Base-by-base conservation (phyloP, 2,329 filamentous ascomycete genomes). In the Venturia nashicola region DNA sequence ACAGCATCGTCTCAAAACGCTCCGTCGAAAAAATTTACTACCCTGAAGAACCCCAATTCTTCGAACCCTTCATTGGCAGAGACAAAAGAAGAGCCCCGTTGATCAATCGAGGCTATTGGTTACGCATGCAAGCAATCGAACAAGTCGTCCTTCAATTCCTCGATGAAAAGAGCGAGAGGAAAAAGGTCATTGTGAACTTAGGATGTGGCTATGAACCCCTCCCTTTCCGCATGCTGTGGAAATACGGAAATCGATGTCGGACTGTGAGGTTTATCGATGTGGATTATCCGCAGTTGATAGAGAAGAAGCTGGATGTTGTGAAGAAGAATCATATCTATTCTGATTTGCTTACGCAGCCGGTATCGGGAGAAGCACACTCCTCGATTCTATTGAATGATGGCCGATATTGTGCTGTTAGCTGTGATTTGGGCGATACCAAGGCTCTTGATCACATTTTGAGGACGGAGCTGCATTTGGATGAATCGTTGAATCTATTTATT, bases 1-100 rank as follows among this genome's bases (percentile, higher is more conserved):
- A 89, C 75, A 95, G 90, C 71, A 96, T 96, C 68, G 87, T 92
- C 18, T 96, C 91, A 16, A 97, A 97, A 73, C 81, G 91, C 68
- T 94, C 91, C 70, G 92, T 97, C n/a, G 91, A 96, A 72, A 87
- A 87, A 69, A 79, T 96, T 16, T 97, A 97, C 74, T 87, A 89
- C 71, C 81, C 87, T 18, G 70, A 84, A 66, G 86, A 95, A 70
- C 84, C 88, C 36, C 89, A 95, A 72, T 96, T 90, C 77, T 93
- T 94, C 69, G 87, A 89, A 59, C 87, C 90, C 71, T 97, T 97
- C 74, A 90, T 96, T 42, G 86, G 84, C 68, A 95, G 92, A 73
- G 88, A 89, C 68, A 86, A 91, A 74, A 82, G 91, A 66, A 82
- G 92, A 59, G 86, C 90, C n/a, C 91, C 93, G 0, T 79, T 96